Conservation (phyloP, 495 filamentous ascomycete species). For the Ramalina peruviana region DNA sequence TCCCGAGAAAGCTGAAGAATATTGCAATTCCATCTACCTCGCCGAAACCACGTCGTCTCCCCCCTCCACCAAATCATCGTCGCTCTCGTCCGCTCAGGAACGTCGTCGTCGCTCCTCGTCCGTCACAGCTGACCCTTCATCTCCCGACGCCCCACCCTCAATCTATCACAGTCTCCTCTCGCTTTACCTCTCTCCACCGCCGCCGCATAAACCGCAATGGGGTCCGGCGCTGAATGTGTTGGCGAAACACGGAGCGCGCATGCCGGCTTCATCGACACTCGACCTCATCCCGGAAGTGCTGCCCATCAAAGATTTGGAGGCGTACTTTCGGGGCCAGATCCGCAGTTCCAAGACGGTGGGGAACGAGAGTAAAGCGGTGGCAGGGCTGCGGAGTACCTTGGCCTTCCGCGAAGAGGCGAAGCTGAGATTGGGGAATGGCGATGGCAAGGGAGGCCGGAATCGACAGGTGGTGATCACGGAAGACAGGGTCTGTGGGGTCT, state of each 20-base stretch:
- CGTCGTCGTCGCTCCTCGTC: not conserved
- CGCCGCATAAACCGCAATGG: slow-evolving; percentile 58
- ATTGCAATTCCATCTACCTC: slow-evolving; percentile 15
- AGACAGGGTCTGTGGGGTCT: slow-evolving; percentile 79
- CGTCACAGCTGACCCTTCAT: slow-evolving; percentile 21
- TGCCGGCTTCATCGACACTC: slow-evolving; percentile 74
- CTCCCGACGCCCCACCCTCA: slow-evolving; percentile 44
- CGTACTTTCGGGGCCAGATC: slow-evolving; percentile 85
- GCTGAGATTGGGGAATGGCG: slow-evolving; percentile 41
- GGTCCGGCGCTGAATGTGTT: slow-evolving; percentile 73
- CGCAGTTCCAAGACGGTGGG: slow-evolving; percentile 70
- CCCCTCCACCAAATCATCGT: not conserved
- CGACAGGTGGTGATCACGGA: slow-evolving; percentile 67
- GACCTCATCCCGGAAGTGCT: slow-evolving; percentile 70
- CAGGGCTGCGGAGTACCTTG: slow-evolving; percentile 56
- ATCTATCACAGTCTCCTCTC: slow-evolving; percentile 87
- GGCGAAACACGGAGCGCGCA: slow-evolving; percentile 77
- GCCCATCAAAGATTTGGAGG: slow-evolving; percentile 65
- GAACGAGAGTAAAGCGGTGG: slow-evolving; percentile 64
- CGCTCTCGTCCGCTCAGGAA: not conserved
- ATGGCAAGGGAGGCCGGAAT: slow-evolving; percentile 41
- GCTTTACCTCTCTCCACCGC: slow-evolving; percentile 75
- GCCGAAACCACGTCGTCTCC: not conserved
- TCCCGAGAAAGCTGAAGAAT: slow-evolving; percentile 87
- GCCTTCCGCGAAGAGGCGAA: slow-evolving; percentile 56